These are phyloP conservation scores for Kwoniella shandongensis DNA, from an alignment of 768 basidiomycete genomes.

Conservation along the genomic window DNA sequence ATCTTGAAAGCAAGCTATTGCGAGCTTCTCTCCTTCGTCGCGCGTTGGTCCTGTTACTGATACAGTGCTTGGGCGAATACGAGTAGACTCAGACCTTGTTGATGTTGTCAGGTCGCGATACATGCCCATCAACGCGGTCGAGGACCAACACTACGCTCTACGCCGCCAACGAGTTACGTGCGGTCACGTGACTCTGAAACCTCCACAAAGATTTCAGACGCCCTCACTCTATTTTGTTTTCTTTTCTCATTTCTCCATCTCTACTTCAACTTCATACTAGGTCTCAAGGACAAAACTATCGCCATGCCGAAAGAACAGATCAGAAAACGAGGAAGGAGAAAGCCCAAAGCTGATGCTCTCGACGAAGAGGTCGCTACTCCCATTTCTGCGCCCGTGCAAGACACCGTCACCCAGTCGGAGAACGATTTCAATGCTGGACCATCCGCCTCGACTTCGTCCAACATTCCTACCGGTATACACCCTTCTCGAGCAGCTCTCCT, in stretches of 20 bases:
- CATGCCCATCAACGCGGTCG: not conserved
- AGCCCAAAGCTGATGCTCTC: constrained; percentile 32
- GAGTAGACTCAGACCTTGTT: too few species aligned
- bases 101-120: too few species aligned
- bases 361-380: too few species aligned
- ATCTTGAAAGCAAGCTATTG: not conserved
- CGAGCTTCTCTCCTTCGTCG: not conserved
- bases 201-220: constrained; percentile 19
- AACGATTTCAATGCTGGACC: constrained; percentile 26
- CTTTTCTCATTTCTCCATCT: too few species aligned
- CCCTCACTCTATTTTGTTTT: not conserved
- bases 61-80: too few species aligned
- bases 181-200: constrained; percentile 17
- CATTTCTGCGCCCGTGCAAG: not conserved
- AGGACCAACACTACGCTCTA: too few species aligned
- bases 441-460: constrained; percentile 8
- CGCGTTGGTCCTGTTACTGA: too few species aligned
- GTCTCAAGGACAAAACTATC: not conserved
- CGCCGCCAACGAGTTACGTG: too few species aligned
- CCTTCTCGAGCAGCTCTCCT: constrained; percentile 41
- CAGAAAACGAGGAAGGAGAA: constrained; percentile 49
- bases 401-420: not conserved
- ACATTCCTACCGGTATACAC: constrained; percentile 39
- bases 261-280: too few species aligned
- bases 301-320: constrained; percentile 53